Evolutionary conservation across 2,329 filamentous ascomycete species (phyloP), one percentile per base, ranked within the genome.

Genomic region (Trichoderma atrobrunneum): DNA sequence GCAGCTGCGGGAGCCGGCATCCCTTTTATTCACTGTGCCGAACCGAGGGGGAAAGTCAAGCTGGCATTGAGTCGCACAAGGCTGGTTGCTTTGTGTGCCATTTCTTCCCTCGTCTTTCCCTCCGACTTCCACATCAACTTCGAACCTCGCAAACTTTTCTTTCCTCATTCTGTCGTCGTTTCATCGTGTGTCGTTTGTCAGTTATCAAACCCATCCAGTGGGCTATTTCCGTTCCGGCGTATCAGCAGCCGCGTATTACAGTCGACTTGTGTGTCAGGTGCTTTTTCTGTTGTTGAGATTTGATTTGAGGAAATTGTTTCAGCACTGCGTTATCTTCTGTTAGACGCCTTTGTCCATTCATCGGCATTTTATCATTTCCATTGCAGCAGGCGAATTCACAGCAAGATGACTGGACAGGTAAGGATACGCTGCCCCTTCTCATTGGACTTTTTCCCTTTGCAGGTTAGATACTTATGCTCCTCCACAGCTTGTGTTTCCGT

Each of bases 401-500:
- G 64, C 64, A 72, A 59, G 56, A 72, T 72, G 71, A 30, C 34
- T 48, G 64, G 64, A 30, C 71, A 68, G 59, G 71, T 72, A 66
- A 72, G 71, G 39, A 59, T 16, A 70, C 32, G 11, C 18, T 54
- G 11, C n/a, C 6, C 28, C 30, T 6, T 51, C 30, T 12, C 30
- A 30, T 36, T 24, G 16, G n/a, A 43, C 7, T 43, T 43, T 43
- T 43, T 43, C 39, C 16, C 18, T 54, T 21, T 10, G 48, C 24
- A 36, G 51, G 21, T 24, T 7, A n/a, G 51, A 16, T 51, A 21
- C 7, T 61, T 3, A 63, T 24, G 14, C n/a, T 51, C 21, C 18
- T 54, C n/a, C n/a, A n/a, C 62, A 83, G 79, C 75, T 77, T 24
- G 74, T 79, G 39, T 82, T 80, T 62, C 83, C 86, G 5, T 86